phyloP scores from a whole-genome alignment of 2,329 filamentous ascomycete genomes.

The Fusarium odoratissimum region DNA sequence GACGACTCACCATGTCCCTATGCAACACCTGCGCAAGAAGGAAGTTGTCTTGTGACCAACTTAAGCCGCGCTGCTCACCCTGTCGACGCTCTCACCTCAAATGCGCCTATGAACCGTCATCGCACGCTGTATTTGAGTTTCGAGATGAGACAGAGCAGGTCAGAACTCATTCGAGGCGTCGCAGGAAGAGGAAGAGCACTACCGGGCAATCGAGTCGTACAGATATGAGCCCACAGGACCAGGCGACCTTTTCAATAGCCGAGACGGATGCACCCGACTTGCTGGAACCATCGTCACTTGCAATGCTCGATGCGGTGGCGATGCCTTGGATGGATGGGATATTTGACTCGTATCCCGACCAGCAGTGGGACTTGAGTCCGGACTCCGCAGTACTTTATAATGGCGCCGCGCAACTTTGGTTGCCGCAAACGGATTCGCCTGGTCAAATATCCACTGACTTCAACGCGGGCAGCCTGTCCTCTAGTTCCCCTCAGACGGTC shows the following conservation, averaged over 20 bases:
- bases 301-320: not conserved
- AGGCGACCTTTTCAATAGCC: fast-evolving
- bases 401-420: not conserved
- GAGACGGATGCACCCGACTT: fast-evolving
- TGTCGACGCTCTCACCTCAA: not conserved
- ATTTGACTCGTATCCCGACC: not conserved
- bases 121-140: not conserved
- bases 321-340: not conserved
- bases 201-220: too few species aligned
- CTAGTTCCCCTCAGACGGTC: not conserved
- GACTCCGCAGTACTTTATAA: not conserved
- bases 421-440: not conserved
- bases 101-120: not conserved
- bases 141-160: not conserved
- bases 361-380: not conserved
- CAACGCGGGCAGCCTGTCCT: not conserved
- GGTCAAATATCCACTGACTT: not conserved
- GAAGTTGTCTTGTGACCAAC: not conserved
- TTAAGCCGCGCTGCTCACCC: fast-evolving
- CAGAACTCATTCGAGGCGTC: not conserved
- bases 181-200: not conserved
- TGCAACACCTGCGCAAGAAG: not conserved
- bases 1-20: not conserved
- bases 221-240: not conserved
- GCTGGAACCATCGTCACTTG: not conserved